These are phyloP conservation scores for Dorcoceras hygrometricum DNA, from an alignment of 257 asterid species.

Conservation along the genomic window DNA sequence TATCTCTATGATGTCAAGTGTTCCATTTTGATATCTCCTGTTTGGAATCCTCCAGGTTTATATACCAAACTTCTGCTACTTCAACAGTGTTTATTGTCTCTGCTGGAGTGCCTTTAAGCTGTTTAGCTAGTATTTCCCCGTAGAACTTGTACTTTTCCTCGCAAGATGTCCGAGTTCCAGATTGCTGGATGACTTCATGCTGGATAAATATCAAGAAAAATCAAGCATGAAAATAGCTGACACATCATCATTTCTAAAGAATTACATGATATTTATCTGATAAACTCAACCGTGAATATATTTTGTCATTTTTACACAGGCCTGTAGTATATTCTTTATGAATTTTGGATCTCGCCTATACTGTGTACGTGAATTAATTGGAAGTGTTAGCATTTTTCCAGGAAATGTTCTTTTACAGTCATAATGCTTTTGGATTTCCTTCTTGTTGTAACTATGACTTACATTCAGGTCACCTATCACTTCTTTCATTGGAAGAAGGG, in stretches of 20 bases:
- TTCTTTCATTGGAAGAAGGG: constrained; percentile 14
- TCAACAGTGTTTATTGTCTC: too few relatives aligned
- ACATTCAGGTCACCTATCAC: constrained; percentile 3
- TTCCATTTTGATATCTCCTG: too few relatives aligned
- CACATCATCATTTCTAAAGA: background rate
- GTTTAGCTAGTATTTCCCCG: too few relatives aligned
- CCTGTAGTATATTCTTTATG: background rate
- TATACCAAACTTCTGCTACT: too few relatives aligned
- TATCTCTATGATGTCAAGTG: background rate
- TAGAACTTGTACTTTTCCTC: background rate
- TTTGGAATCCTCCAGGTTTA: too few relatives aligned
- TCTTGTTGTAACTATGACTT: background rate
- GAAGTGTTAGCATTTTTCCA: background rate
- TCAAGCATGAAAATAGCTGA: background rate
- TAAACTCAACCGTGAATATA: background rate
- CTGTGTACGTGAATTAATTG: background rate
- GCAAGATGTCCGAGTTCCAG: background rate
- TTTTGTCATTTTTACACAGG: constrained; percentile 6
- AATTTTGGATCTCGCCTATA: background rate
- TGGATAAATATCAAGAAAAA: too few relatives aligned
- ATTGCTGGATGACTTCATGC: background rate
- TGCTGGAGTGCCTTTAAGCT: too few relatives aligned
- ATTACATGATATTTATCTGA: background rate
- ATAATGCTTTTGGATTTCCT: background rate
- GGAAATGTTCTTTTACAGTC: background rate